Percentiles rank a stretch among this genome's conserved stretches.
These are phyloP conservation scores for Spiromastix sp. DNA, from an alignment of 2,329 filamentous ascomycete species.

Conservation along the genomic window DNA sequence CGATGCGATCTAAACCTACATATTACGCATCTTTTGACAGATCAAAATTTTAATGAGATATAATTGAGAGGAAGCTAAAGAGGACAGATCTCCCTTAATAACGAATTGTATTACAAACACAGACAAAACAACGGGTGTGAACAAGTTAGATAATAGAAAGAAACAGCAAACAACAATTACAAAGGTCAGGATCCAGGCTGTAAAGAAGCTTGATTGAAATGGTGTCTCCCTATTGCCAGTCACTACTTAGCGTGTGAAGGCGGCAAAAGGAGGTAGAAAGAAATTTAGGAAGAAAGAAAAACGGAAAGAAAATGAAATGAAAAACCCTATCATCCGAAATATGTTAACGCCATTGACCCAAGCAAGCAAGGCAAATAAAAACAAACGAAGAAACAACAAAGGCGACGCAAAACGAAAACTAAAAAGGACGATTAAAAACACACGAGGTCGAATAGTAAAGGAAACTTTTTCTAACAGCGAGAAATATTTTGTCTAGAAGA, in stretches of 20 bases:
- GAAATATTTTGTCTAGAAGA: background rate
- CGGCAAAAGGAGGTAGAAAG: background rate
- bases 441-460: background rate
- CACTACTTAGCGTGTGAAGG: background rate
- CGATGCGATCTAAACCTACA: too few relatives aligned
- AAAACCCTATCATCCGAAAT: too few relatives aligned
- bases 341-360: too few relatives aligned
- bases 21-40: too few relatives aligned
- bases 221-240: too few relatives aligned
- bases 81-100: too few relatives aligned
- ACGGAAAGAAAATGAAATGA: background rate
- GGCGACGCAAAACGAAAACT: background rate
- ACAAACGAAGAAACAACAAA: background rate
- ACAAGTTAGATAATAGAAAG: background rate
- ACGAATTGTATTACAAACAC: background rate
- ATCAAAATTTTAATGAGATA: too few relatives aligned
- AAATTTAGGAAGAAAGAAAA: background rate
- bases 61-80: too few relatives aligned
- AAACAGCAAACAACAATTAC: conserved; percentile 7
- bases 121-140: background rate
- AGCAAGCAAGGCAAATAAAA: too few relatives aligned
- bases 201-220: background rate
- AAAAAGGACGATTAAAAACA: background rate
- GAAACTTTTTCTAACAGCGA: background rate
- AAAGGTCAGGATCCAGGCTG: conserved; percentile 6